Evolutionary conservation across 495 filamentous ascomycete species (phyloP).

Genomic region (Aspergillus incahuasiensis): DNA sequence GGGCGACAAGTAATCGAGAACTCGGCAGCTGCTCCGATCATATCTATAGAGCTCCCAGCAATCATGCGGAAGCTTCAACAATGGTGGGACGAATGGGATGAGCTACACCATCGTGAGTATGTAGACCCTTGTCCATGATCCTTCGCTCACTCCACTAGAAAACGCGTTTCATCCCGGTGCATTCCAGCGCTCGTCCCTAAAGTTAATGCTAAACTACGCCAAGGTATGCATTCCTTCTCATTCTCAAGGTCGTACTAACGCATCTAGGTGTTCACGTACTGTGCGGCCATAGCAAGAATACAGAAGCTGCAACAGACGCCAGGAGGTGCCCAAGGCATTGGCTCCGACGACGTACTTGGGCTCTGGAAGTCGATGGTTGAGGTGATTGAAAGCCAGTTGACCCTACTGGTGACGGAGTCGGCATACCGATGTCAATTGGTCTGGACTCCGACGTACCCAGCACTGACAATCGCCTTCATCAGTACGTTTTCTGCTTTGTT

Average conservation of each 20-base stretch:
- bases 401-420: slow-evolving; percentile 33
- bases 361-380: slow-evolving; percentile 38
- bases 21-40: slow-evolving; percentile 23
- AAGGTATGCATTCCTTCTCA: slow-evolving; percentile 2
- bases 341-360: slow-evolving; percentile 25
- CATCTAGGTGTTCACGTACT: slow-evolving; percentile 30
- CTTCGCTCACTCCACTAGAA: slow-evolving; percentile 14
- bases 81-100: slow-evolving; percentile 42
- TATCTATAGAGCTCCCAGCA: slow-evolving; percentile 32
- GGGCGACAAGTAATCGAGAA: slow-evolving; percentile 34
- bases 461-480: slow-evolving; percentile 39
- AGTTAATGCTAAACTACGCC: slow-evolving; percentile 37
- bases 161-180: slow-evolving; percentile 40
- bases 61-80: slow-evolving; percentile 34
- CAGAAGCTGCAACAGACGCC: slow-evolving; percentile 33
- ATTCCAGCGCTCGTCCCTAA: slow-evolving; percentile 40
- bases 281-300: slow-evolving; percentile 35
- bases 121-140: neutral
- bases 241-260: neutral
- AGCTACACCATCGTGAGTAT: slow-evolving; percentile 38
- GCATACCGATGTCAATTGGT: slow-evolving; percentile 36
- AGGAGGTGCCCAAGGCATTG: slow-evolving; percentile 21
- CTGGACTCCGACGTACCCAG: slow-evolving; percentile 41
- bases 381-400: slow-evolving; percentile 37
- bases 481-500: no score